Conservation (phyloP, 2,329 filamentous ascomycete species). For the Sphaerostilbella broomeana region DNA sequence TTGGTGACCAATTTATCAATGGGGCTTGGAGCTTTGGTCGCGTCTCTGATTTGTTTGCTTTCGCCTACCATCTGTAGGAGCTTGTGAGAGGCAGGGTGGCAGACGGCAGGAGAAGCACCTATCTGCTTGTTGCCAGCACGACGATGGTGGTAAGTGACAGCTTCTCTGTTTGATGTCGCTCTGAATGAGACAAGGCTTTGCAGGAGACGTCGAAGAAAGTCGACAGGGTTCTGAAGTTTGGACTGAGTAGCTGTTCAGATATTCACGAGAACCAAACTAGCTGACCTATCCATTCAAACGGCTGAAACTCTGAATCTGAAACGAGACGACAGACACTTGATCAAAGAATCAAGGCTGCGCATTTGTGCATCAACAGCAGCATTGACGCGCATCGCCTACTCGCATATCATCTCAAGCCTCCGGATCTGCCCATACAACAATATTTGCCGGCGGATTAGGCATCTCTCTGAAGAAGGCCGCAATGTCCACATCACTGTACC, state of each 20-base stretch:
- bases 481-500: constrained; percentile 37
- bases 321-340: not conserved
- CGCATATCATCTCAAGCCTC: constrained; percentile 17
- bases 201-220: too few relatives aligned
- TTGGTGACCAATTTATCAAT: too few relatives aligned
- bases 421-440: constrained; percentile 42
- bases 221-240: too few relatives aligned
- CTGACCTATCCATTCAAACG: too few relatives aligned
- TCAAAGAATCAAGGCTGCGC: not conserved
- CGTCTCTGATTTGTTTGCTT: constrained; percentile 7
- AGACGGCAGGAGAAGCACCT: not conserved
- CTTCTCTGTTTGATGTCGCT: too few relatives aligned
- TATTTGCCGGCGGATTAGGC: constrained; percentile 33
- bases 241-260: too few relatives aligned
- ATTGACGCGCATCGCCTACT: not conserved
- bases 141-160: too few relatives aligned
- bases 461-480: constrained; percentile 35
- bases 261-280: too few relatives aligned
- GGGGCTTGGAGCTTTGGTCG: too few relatives aligned
- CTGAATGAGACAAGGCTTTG: too few relatives aligned
- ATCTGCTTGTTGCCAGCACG: too few relatives aligned
- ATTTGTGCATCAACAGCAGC: not conserved
- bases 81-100: constrained; percentile 8
- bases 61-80: constrained; percentile 4
- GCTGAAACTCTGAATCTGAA: not conserved